Evolutionary conservation across 2,329 filamentous ascomycete species (phyloP).

Genomic region (Amylocarpus encephaloides): DNA sequence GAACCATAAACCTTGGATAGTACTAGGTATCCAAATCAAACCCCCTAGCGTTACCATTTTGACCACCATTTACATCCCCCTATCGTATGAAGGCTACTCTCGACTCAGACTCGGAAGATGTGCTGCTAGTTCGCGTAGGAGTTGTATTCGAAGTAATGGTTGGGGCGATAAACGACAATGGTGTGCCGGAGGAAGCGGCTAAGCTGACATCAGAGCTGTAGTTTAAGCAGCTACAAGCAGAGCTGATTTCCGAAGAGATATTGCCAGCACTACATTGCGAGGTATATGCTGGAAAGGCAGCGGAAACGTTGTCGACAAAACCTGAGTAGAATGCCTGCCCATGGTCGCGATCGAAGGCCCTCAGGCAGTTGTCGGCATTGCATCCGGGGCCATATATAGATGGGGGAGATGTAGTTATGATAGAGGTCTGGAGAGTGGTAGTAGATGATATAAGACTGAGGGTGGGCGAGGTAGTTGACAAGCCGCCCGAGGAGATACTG

Average conservation of each 20-base stretch:
- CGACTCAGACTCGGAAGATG: too few species aligned
- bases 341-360: slow-evolving; percentile 1
- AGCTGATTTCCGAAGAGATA: neutral
- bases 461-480: slow-evolving; percentile 3
- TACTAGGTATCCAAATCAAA: too few species aligned
- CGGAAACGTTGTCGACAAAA: neutral
- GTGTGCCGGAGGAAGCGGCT: neutral
- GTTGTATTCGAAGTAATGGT: neutral
- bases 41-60: too few species aligned
- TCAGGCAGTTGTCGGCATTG: slow-evolving; percentile 12
- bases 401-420: neutral
- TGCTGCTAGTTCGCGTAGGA: too few species aligned
- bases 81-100: too few species aligned
- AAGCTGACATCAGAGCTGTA: neutral
- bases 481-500: neutral
- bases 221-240: neutral
- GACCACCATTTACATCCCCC: too few species aligned
- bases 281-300: neutral
- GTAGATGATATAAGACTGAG: neutral
- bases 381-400: slow-evolving; percentile 3
- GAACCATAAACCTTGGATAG: too few species aligned
- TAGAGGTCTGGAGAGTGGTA: slow-evolving; percentile 6
- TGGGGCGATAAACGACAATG: neutral
- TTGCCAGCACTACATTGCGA: neutral
- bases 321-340: neutral